A percentile compares a stretch with the other conserved stretches of the same genome.
Conservation (phyloP, 2,329 filamentous ascomycete species). For the Phialophora verrucosa region DNA sequence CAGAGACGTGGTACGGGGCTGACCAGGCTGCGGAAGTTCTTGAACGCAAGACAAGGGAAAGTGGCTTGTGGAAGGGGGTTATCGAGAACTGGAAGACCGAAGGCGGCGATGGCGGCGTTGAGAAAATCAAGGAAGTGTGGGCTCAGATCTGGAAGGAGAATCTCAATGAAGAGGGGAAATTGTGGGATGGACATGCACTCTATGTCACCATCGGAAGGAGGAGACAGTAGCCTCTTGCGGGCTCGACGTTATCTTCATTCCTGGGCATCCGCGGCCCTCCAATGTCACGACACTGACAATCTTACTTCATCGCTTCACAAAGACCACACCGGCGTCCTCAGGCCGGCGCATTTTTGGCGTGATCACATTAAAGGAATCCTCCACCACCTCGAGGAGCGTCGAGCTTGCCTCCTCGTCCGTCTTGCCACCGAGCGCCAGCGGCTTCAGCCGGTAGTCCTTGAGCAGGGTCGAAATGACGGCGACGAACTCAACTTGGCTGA, state of each 20-base stretch:
- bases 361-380: constrained; percentile 22
- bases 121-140: constrained; percentile 21
- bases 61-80: constrained; percentile 14
- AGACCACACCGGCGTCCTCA: constrained; percentile 29
- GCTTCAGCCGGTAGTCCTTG: constrained; percentile 24
- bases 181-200: constrained; percentile 29
- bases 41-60: constrained; percentile 20
- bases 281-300: too few relatives aligned
- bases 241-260: neutral
- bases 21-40: constrained; percentile 21
- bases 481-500: constrained; percentile 48
- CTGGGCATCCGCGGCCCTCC: neutral
- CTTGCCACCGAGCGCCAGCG: constrained; percentile 21
- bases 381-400: constrained; percentile 25
- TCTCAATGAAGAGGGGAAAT: constrained; percentile 17
- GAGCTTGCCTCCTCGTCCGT: constrained; percentile 26
- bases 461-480: constrained; percentile 41
- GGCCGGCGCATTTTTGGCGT: constrained; percentile 27
- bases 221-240: constrained; percentile 1
- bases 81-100: neutral
- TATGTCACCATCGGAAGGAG: constrained; percentile 29
- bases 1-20: constrained; percentile 18
- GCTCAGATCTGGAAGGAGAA: constrained; percentile 24
- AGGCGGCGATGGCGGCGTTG: neutral
- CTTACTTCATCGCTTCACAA: constrained; percentile 19